phyloP scores from a whole-genome alignment of 2,329 filamentous ascomycete genomes.

The Hysterium pulicare region DNA sequence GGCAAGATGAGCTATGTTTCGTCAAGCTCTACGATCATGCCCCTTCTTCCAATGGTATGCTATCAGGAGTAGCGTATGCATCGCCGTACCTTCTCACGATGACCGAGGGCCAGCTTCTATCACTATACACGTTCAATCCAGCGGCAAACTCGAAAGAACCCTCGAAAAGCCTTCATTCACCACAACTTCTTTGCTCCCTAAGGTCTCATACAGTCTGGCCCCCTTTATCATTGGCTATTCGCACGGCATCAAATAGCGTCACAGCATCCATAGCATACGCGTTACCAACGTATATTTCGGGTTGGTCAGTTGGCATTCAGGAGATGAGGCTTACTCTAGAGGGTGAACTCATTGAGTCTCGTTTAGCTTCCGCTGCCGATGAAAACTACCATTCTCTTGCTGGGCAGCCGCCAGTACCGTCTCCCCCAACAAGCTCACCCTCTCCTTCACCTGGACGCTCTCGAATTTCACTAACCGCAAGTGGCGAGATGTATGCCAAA shows the following conservation, averaged over 20 bases:
- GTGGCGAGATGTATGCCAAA: constrained; percentile 30
- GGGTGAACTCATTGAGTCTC: constrained; percentile 49
- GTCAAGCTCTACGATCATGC: constrained; percentile 56
- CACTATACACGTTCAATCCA: constrained; percentile 64
- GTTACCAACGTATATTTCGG: constrained; percentile 69
- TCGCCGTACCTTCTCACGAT: constrained; percentile 77
- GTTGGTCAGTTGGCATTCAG: constrained; percentile 90
- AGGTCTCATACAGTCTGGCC: constrained; percentile 75
- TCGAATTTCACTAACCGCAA: constrained; percentile 23
- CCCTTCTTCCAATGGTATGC: constrained; percentile 60
- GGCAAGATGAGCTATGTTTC: constrained; percentile 46
- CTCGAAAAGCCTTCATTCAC: constrained; percentile 32
- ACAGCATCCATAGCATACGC: constrained; percentile 87
- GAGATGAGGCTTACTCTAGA: constrained; percentile 67
- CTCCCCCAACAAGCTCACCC: constrained; percentile 23
- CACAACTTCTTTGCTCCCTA: constrained; percentile 69
- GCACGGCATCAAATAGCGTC: constrained; percentile 60
- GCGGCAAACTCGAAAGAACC: constrained; percentile 11
- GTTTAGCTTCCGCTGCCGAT: constrained; percentile 50
- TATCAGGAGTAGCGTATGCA: constrained; percentile 68
- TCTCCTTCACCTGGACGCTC: constrained; percentile 22
- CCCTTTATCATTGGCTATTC: constrained; percentile 78
- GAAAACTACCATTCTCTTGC: constrained; percentile 44
- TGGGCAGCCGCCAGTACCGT: constrained; percentile 21
- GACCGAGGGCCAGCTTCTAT: constrained; percentile 69